phyloP scores from a whole-genome alignment of 495 filamentous ascomycete genomes.

The Sordaria brevicollis region DNA sequence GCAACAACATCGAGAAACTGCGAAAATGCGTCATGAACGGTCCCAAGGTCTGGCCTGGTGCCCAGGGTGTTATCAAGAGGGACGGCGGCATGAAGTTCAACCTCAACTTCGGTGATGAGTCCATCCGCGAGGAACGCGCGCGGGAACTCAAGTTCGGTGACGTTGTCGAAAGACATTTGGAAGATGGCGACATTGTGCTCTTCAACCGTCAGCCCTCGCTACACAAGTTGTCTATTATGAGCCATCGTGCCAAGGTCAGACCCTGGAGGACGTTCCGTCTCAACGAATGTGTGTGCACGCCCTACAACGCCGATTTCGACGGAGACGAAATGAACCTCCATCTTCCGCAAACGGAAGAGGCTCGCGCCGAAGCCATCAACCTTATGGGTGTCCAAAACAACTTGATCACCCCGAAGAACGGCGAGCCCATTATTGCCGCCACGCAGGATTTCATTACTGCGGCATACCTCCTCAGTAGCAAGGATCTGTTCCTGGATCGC shows the following conservation, averaged over 20 bases:
- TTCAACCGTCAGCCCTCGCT: conserved; percentile 98
- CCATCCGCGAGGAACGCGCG: conserved; percentile 47
- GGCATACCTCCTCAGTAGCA: conserved; percentile 81
- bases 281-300: conserved; percentile 96
- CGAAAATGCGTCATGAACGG: conserved; percentile 62
- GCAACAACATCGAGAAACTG: conserved; percentile 76
- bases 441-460: conserved; percentile 99
- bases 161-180: conserved; percentile 85
- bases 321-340: conserved; percentile 99
- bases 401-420: conserved; percentile 88
- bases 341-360: conserved; percentile 94
- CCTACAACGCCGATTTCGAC: conserved; percentile 99
- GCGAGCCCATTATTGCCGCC: conserved; percentile 94
- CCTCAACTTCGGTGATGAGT: conserved; percentile 56
- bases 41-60: conserved; percentile 69
- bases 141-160: conserved; percentile 70
- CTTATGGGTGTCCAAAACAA: conserved; percentile 99
- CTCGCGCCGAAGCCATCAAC: conserved; percentile 88
- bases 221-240: conserved; percentile 96
- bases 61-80: conserved; percentile 71
- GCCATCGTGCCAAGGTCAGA: conserved; percentile 83
- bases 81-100: conserved; percentile 52
- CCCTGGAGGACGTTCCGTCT: conserved; percentile 94
- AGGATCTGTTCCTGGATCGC: conserved; percentile 86
- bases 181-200: conserved; percentile 92